A percentile compares a stretch with the other conserved stretches of the same genome.
phyloP scores from a whole-genome alignment of 177 flowering plant species.

The Tripterygium wilfordii region DNA sequence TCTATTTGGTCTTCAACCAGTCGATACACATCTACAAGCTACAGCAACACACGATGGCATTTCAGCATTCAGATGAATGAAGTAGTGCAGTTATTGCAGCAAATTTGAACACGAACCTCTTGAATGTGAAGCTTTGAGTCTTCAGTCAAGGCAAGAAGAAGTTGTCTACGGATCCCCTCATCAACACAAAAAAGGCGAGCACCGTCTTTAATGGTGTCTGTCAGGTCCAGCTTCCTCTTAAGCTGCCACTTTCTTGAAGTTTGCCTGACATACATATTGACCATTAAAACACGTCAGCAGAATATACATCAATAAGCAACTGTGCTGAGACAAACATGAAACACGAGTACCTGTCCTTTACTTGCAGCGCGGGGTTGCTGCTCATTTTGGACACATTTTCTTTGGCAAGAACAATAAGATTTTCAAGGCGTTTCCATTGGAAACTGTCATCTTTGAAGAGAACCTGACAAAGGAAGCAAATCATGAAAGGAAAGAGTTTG shows the following conservation, averaged over 20 bases:
- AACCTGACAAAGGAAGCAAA: conserved; percentile 17
- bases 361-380: conserved; percentile 82
- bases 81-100: too few species aligned
- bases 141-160: conserved; percentile 90
- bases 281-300: too few species aligned
- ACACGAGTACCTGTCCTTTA: conserved; percentile 44
- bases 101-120: conserved; percentile 83
- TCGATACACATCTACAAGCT: conserved; percentile 92
- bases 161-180: conserved; percentile 87
- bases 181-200: conserved; percentile 83
- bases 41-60: conserved; percentile 7
- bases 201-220: conserved; percentile 95
- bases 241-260: conserved; percentile 35
- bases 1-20: conserved; percentile 75
- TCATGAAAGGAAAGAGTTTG: too few species aligned
- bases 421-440: conserved; percentile 98
- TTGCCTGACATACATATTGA: conserved; percentile 49
- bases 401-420: conserved; percentile 86
- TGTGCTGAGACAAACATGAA: too few species aligned
- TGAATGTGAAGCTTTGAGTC: conserved; percentile 93
- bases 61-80: conserved; percentile 12
- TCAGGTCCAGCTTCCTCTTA: conserved; percentile 69
- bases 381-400: conserved; percentile 94
- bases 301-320: too few species aligned
- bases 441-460: conserved; percentile 88